phyloP scores from a whole-genome alignment of 2,329 filamentous ascomycete species.

The Scedosporium boydii region DNA sequence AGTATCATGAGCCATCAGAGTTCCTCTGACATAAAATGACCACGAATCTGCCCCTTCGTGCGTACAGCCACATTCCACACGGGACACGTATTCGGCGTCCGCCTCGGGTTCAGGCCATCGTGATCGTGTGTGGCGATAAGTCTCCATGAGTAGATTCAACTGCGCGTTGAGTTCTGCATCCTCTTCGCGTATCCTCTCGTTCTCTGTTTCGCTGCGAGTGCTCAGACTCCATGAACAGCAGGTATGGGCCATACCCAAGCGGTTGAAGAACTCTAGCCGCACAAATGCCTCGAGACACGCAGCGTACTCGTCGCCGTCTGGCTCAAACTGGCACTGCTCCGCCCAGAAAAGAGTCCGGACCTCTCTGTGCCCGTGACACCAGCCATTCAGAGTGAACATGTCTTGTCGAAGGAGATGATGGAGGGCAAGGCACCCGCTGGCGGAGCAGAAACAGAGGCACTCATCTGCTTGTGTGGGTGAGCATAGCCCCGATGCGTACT shows the following conservation, averaged over 20 bases:
- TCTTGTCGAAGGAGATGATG: neutral
- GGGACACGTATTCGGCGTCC: neutral
- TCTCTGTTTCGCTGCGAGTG: neutral
- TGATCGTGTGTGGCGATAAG: neutral
- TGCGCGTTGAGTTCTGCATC: neutral
- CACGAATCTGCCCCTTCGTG: neutral
- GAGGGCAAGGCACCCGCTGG: neutral
- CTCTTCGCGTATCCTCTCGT: neutral
- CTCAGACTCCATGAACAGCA: neutral
- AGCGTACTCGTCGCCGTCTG: neutral
- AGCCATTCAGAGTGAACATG: neutral
- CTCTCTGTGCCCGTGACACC: neutral
- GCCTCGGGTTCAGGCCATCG: neutral
- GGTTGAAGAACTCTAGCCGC: neutral
- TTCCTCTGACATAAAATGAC: neutral
- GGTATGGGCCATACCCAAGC: neutral
- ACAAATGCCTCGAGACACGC: neutral
- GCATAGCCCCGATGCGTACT: neutral
- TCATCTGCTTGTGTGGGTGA: neutral
- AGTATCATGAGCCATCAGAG: neutral
- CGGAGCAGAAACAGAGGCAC: neutral
- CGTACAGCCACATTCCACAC: neutral
- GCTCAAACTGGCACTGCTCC: neutral
- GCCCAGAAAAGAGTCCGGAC: neutral
- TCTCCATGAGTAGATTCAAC: neutral